phyloP scores from a whole-genome alignment of 805 yeast genomes.

The Candida bentonensis region DNA sequence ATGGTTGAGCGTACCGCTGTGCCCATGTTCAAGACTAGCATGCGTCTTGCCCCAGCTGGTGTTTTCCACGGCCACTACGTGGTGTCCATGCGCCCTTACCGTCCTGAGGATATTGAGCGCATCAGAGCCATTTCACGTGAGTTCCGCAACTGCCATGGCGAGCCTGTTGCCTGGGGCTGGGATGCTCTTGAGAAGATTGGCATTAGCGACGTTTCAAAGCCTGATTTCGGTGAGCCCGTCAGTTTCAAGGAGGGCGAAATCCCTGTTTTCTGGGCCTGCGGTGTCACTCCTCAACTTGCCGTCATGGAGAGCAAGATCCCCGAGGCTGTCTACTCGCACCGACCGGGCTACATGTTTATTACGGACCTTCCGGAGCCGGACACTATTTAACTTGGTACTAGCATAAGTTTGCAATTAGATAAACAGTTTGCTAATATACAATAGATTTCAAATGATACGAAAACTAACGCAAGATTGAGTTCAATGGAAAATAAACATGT shows the following conservation, averaged over 20 bases:
- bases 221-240: constrained; percentile 26
- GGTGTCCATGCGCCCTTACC: constrained; percentile 31
- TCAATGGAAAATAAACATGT: too few relatives aligned
- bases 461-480: too few relatives aligned
- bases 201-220: constrained; percentile 19
- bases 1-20: constrained; percentile 5
- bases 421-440: too few relatives aligned
- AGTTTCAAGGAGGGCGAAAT: constrained; percentile 22
- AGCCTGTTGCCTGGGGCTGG: constrained; percentile 30
- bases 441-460: too few relatives aligned
- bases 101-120: constrained; percentile 16
- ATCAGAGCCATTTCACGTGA: constrained; percentile 22
- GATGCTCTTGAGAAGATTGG: constrained; percentile 26
- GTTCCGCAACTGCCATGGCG: constrained; percentile 26
- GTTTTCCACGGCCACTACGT: constrained; percentile 23
- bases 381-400: too few relatives aligned
- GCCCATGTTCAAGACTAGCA: constrained; percentile 9
- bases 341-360: constrained; percentile 7
- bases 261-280: constrained; percentile 34
- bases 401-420: too few relatives aligned
- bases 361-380: constrained; percentile 16
- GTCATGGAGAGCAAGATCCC: constrained; percentile 9
- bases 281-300: constrained; percentile 29
- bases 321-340: constrained; percentile 5
- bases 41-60: constrained; percentile 20